Percentiles rank a stretch among this genome's conserved stretches.
Evolutionary conservation across 2,329 filamentous ascomycete genomes (phyloP).

Genomic region (Chrysoporthe puriensis): DNA sequence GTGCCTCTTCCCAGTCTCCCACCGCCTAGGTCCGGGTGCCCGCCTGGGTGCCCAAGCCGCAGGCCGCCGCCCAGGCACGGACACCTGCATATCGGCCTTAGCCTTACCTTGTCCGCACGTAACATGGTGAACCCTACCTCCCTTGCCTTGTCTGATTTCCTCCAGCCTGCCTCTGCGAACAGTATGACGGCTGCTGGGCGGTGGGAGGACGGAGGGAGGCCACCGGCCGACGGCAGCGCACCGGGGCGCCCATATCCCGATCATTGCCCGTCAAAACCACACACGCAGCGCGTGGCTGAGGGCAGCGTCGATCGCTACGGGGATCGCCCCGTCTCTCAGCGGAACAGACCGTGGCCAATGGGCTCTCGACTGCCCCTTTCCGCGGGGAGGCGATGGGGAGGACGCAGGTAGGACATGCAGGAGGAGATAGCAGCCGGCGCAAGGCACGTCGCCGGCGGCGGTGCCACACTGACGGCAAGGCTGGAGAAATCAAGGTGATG

Average conservation of each 20-base stretch:
- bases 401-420: too few relatives aligned
- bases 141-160: too few relatives aligned
- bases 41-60: not conserved
- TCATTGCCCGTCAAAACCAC: slow-evolving; percentile 5
- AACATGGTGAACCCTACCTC: not conserved
- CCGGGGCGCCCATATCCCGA: not conserved
- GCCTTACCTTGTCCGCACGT: not conserved
- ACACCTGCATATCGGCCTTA: slow-evolving; percentile 8
- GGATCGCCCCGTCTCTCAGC: not conserved
- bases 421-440: not conserved
- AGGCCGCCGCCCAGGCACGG: not conserved
- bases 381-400: too few relatives aligned
- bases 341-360: not conserved
- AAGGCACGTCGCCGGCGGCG: not conserved
- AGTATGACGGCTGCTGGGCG: not conserved
- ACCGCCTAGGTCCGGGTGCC: not conserved
- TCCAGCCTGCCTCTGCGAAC: not conserved
- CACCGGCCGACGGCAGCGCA: not conserved
- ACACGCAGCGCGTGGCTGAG: slow-evolving; percentile 12
- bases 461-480: not conserved
- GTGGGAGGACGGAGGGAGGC: not conserved
- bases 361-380: too few relatives aligned
- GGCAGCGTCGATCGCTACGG: slow-evolving; percentile 2
- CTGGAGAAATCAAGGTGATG: not conserved
- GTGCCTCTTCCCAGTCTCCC: not conserved